phyloP scores from a whole-genome alignment of 768 basidiomycete genomes.

The Boletus sensibilis region DNA sequence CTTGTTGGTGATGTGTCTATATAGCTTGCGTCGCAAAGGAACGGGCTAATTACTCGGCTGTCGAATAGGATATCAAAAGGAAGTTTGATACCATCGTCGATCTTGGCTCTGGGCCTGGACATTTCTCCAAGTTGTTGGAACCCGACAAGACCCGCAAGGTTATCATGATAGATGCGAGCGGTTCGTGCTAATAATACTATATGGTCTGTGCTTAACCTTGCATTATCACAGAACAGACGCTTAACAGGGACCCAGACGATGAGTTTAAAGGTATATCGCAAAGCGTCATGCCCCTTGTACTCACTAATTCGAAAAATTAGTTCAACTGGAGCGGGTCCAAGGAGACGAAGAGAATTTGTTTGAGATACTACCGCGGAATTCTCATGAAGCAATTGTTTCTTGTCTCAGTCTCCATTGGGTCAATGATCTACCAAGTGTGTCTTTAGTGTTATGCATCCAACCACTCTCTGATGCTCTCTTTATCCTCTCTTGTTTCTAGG shows the following conservation, averaged over 20 bases:
- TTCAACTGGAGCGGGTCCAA: conserved; percentile 72
- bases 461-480: conserved; percentile 1
- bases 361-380: conserved; percentile 58
- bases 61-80: conserved; percentile 81
- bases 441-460: not conserved
- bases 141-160: conserved; percentile 64
- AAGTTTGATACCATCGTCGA: conserved; percentile 81
- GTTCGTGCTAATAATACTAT: conserved; percentile 43
- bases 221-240: conserved; percentile 50
- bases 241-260: conserved; percentile 74
- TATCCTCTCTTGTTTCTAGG: conserved; percentile 43
- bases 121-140: conserved; percentile 83
- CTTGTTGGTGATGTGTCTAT: conserved; percentile 58
- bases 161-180: conserved; percentile 83
- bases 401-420: conserved; percentile 95
- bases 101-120: conserved; percentile 87
- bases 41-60: not conserved
- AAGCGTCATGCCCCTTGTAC: not conserved
- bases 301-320: conserved; percentile 40
- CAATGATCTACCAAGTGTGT: conserved; percentile 89
- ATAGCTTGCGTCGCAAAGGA: not conserved
- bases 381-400: conserved; percentile 90
- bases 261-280: conserved; percentile 71
- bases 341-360: conserved; percentile 85
- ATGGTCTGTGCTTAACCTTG: conserved; percentile 3